phyloP scores from a whole-genome alignment of 768 basidiomycete species.

The Rhodotorula taiwanensis region DNA sequence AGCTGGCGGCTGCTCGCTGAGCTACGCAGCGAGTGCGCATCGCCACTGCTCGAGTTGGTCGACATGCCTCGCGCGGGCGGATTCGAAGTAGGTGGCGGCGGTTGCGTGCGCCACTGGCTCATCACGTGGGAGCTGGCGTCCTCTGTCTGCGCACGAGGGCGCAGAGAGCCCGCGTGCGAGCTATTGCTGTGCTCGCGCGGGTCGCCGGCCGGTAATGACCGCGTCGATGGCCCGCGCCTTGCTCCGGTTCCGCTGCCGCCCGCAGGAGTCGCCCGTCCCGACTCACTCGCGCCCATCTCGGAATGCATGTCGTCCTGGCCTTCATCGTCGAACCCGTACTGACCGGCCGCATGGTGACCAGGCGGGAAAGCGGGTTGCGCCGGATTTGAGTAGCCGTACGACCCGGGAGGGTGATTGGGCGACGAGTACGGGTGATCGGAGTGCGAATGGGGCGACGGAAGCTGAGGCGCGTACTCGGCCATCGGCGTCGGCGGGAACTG shows the following conservation, averaged over 20 bases:
- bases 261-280: conserved; percentile 69
- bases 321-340: conserved; percentile 57
- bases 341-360: background rate
- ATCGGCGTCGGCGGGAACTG: conserved; percentile 38
- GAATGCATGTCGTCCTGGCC: conserved; percentile 50
- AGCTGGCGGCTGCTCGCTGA: conserved; percentile 37
- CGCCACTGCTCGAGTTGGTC: conserved; percentile 16
- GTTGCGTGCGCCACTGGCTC: conserved; percentile 28
- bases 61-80: conserved; percentile 13
- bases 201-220: conserved; percentile 19
- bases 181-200: conserved; percentile 1
- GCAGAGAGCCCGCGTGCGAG: conserved; percentile 37
- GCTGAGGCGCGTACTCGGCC: conserved; percentile 28
- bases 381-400: background rate
- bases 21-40: conserved; percentile 27
- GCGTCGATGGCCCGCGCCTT: background rate
- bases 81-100: conserved; percentile 19
- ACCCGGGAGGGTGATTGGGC: background rate
- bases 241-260: conserved; percentile 51
- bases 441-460: conserved; percentile 8
- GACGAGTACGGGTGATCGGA: background rate
- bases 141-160: conserved; percentile 64
- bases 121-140: conserved; percentile 56
- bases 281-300: conserved; percentile 48
- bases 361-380: conserved; percentile 28